Percentiles rank a stretch among this genome's conserved stretches.
Conservation (phyloP, 2,329 filamentous ascomycete genomes). For the Microcyclospora tardicrescens region DNA sequence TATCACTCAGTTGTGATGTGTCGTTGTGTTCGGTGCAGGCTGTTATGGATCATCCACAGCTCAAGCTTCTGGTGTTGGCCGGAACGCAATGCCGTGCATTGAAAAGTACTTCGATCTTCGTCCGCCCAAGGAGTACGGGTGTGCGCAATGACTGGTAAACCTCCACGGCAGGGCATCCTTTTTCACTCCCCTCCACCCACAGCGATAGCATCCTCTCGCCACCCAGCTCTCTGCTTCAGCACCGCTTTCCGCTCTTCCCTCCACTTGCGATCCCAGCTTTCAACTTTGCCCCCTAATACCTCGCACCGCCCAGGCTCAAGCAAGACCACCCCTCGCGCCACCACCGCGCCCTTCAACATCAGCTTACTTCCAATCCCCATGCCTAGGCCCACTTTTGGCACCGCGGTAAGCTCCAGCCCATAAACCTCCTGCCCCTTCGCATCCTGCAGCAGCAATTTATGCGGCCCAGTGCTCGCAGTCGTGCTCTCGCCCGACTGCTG, state of each 20-base stretch:
- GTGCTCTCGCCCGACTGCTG: slow-evolving; percentile 6
- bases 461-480: slow-evolving; percentile 41
- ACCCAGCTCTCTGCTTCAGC: slow-evolving; percentile 41
- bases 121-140: no score
- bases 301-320: slow-evolving; percentile 55
- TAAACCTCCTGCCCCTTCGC: slow-evolving; percentile 54
- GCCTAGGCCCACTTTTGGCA: slow-evolving; percentile 51
- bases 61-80: no score
- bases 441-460: slow-evolving; percentile 76
- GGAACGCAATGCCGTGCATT: no score
- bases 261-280: slow-evolving; percentile 69
- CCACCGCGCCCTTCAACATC: slow-evolving; percentile 51
- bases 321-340: slow-evolving; percentile 66
- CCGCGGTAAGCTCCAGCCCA: slow-evolving; percentile 56
- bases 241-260: slow-evolving; percentile 54
- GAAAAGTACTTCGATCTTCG: no score
- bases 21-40: no score
- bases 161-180: no score
- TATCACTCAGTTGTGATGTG: no score
- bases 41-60: no score
- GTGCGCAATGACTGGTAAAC: no score
- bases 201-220: slow-evolving; percentile 5
- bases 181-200: slow-evolving; percentile 5
- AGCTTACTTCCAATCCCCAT: slow-evolving; percentile 73
- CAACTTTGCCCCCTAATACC: slow-evolving; percentile 80